Percentiles rank a stretch among this genome's conserved stretches.
These are phyloP conservation scores for Rhizopogon salebrosus DNA, from an alignment of 768 basidiomycete species.

Conservation along the genomic window DNA sequence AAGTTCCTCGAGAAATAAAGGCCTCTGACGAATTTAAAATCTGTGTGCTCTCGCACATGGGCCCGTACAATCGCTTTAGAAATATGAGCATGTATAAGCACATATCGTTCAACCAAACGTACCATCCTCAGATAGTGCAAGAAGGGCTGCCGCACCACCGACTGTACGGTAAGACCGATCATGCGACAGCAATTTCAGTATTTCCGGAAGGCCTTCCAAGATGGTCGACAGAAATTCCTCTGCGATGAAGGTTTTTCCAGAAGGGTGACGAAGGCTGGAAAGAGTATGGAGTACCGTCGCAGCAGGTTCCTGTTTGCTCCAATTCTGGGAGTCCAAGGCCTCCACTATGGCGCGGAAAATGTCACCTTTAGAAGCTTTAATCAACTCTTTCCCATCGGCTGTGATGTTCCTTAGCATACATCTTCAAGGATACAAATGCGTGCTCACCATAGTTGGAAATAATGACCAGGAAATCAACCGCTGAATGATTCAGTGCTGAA, in stretches of 20 bases:
- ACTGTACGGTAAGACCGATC: neutral
- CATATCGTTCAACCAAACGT: neutral
- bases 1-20: neutral
- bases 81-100: neutral
- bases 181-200: neutral
- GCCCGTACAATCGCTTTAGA: neutral
- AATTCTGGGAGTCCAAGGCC: neutral
- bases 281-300: neutral
- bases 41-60: neutral
- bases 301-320: neutral
- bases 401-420: neutral
- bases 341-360: neutral
- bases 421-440: neutral
- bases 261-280: neutral
- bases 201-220: neutral
- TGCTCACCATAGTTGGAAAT: constrained; percentile 1
- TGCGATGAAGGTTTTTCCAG: neutral
- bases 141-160: neutral
- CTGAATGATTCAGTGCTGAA: neutral
- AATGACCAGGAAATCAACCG: constrained; percentile 2
- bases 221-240: neutral
- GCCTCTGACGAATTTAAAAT: neutral
- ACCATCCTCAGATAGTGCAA: neutral
- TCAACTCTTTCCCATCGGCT: neutral
- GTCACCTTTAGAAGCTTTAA: neutral